Percentiles rank a stretch among this genome's conserved stretches.
These are phyloP conservation scores for Juglanconis sp. DNA, from an alignment of 2,329 filamentous ascomycete species.

Conservation along the genomic window DNA sequence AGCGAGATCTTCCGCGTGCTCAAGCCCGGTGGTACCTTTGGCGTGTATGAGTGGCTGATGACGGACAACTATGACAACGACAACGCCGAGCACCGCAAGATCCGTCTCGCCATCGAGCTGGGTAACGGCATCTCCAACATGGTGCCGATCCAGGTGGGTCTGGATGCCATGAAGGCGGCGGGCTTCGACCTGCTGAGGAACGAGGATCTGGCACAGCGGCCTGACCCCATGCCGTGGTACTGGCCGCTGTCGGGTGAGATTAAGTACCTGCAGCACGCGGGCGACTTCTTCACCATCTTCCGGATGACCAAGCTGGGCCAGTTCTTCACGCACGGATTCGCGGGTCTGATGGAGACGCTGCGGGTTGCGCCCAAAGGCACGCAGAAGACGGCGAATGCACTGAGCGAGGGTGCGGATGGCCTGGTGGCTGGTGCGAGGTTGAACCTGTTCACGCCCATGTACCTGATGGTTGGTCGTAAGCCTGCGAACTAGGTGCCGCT, in stretches of 20 bases:
- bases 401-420: conserved; percentile 78
- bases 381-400: conserved; percentile 89
- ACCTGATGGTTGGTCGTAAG: conserved; percentile 92
- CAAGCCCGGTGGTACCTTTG: conserved; percentile 93
- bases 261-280: conserved; percentile 74
- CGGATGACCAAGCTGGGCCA: conserved; percentile 88
- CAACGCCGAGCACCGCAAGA: conserved; percentile 80
- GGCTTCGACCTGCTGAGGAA: conserved; percentile 81
- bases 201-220: conserved; percentile 80
- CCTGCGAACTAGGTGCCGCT: conserved; percentile 44
- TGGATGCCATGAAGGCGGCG: conserved; percentile 79
- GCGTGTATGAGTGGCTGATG: conserved; percentile 99
- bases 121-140: conserved; percentile 98
- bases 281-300: conserved; percentile 77
- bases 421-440: conserved; percentile 82
- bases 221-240: conserved; percentile 83
- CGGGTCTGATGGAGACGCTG: conserved; percentile 72
- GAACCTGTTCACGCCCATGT: conserved; percentile 98
- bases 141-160: conserved; percentile 78
- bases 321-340: conserved; percentile 69
- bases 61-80: conserved; percentile 90
- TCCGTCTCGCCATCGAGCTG: conserved; percentile 91
- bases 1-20: conserved; percentile 90
- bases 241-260: conserved; percentile 85
- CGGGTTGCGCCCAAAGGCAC: conserved; percentile 77